Evolutionary conservation across 2,329 filamentous ascomycete genomes (phyloP), one percentile per base, ranked within the genome.

Genomic region (Xylariales sp.): DNA sequence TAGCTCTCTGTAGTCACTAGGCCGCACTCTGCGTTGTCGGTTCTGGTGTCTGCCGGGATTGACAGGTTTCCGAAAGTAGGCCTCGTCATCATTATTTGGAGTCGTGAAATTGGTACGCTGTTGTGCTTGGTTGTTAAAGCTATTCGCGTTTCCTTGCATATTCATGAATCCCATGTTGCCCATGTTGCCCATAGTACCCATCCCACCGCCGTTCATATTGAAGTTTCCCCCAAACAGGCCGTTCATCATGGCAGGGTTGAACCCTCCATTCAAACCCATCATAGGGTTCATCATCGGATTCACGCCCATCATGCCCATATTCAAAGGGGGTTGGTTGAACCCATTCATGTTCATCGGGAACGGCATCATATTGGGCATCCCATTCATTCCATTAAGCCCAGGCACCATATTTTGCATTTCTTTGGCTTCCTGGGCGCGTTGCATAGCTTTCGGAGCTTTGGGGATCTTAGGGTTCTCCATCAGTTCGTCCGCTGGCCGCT

Each of bases 21-120:
- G 94, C 63, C 96, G 87, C 62, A 93, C 89, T 74, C 93, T 86
- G 71, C 91, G 89, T 75, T 93, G 90, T 75, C 92, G 88, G 76
- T 94, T 93, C 79, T 94, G 91, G 77, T 96, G 93, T 58, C 96
- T 89, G 77, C 97, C 93, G 2, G 94, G 95, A 78, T 99, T 99
- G 69, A 98, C 93, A 0, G 96, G 96, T 79, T 97, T 95, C 65
- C 96, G 89, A 79, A 98, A 97, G 81, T 99, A 99, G 6, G 96
- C 93, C 68, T 94, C 93, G 65, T 97, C 94, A 64, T 97, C 93
- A 71, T 89, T 89, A 66, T 86, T 90, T 1, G 86, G 85, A 67
- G 83, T 82, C 0, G 80, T 75, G 56, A 85, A 85, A 72, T 82
- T 82, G 18, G 63, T 36, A 63, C 72, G 66, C 52, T 71, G 70